Evolutionary conservation across 2,329 filamentous ascomycete genomes (phyloP), one percentile per base, ranked within the genome.

Genomic region (Phymatotrichopsis omnivora): DNA sequence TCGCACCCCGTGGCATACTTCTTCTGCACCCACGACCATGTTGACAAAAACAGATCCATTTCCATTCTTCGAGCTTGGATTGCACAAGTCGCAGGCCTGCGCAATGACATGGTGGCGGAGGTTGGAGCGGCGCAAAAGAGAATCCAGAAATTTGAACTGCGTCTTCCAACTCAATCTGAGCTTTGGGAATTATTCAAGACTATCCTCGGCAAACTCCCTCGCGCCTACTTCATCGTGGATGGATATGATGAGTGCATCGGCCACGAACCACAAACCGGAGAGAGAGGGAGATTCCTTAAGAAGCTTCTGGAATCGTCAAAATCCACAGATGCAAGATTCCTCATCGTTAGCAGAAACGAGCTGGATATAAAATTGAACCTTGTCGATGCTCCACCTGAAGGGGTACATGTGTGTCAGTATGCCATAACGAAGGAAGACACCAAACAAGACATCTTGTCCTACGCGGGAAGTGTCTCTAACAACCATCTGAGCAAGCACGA

Each of bases 31-130:
- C 16, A 48, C 20, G 29, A 43, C 5, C 11, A 45, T 30, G 5
- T 17, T 8, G 5, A 4, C 7, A 32, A 28, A 14, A 38, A 23
- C 14, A n/a, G 31, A 4, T 5, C 23, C 2, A 16, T 33, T 5
- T 48, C 38, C 7, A 53, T 53, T 20, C 35, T 45, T 27, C 49
- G 50, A 7, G 52, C 52, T 6, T 53, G 46, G 47, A 46, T 55
- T 20, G 33, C 34, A n/a, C 52, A 55, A 14, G 24, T 53, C 17
- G 16, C 47, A 29, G 22, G 12, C 19, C 5, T 42, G 39, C 19
- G 35, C 39, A 20, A 44, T 11, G 19, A 41, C 35, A 38, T 46
- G 35, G 12, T 49, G 40, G 11, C 34, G 17, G 22, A 36, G 23
- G 19, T 32, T 37, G 7, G 42, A 47, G 22, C n/a, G n/a, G n/a